Conservation (phyloP, 352 stramenopile genomes). For the Thalassiosira hispida region DNA sequence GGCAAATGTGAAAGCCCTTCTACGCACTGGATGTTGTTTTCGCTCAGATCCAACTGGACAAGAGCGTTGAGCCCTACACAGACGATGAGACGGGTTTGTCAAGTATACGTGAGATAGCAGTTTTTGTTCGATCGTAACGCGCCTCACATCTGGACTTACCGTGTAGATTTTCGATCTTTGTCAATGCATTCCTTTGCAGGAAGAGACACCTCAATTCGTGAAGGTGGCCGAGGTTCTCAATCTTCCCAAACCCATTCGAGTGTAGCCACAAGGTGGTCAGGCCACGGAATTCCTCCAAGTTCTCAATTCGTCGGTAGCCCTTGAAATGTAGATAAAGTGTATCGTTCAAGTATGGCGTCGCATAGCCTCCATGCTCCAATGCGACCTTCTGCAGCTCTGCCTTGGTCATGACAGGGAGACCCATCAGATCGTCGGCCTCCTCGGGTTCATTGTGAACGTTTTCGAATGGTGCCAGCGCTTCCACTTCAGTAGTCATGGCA, state of each 20-base stretch:
- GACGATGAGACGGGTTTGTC: no score
- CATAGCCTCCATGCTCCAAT: slow-evolving; percentile 92
- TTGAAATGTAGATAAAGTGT: slow-evolving; percentile 94
- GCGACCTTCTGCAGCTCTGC: slow-evolving; percentile 88
- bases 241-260: slow-evolving; percentile 90
- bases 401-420: slow-evolving; percentile 88
- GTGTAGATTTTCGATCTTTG: slow-evolving; percentile 82
- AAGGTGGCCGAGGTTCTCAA: slow-evolving; percentile 82
- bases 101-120: no score
- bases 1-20: slow-evolving; percentile 84
- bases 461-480: not conserved
- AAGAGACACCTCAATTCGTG: slow-evolving; percentile 91
- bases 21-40: slow-evolving; percentile 89
- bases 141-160: no score
- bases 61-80: slow-evolving; percentile 67
- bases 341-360: slow-evolving; percentile 94
- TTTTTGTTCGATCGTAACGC: no score
- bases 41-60: slow-evolving; percentile 91
- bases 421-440: slow-evolving; percentile 13
- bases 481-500: no score
- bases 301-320: slow-evolving; percentile 93
- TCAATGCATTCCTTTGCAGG: slow-evolving; percentile 92
- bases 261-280: slow-evolving; percentile 96
- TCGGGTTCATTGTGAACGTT: not conserved
- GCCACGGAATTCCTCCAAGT: slow-evolving; percentile 91